Percentiles rank a stretch among this genome's conserved stretches.
phyloP scores from a whole-genome alignment of 2,329 filamentous ascomycete genomes.

The Fusarium newnesense region DNA sequence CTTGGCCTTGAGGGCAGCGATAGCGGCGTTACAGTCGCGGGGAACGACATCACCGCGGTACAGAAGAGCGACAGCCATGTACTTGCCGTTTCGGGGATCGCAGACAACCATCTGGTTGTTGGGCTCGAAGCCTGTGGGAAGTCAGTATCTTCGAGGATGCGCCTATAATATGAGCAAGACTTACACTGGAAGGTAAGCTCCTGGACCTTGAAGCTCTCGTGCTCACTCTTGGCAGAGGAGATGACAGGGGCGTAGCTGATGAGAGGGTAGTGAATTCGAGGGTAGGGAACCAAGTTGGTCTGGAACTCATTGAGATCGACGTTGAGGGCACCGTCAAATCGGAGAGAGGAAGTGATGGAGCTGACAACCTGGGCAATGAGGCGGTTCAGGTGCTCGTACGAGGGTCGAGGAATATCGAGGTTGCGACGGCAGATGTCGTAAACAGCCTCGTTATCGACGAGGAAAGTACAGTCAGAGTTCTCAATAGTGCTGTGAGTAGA shows the following conservation, averaged over 20 bases:
- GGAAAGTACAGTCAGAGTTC: constrained; percentile 82
- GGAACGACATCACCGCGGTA: constrained; percentile 79
- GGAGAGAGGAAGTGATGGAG: constrained; percentile 78
- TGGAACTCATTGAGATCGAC: constrained; percentile 83
- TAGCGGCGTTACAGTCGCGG: constrained; percentile 74
- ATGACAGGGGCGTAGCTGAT: constrained; percentile 79
- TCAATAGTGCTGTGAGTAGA: constrained; percentile 81
- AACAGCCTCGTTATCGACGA: constrained; percentile 79
- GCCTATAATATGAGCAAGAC: constrained; percentile 40
- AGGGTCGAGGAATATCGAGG: constrained; percentile 74
- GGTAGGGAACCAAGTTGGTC: constrained; percentile 79
- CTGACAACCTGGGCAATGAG: constrained; percentile 79
- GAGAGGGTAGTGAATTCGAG: constrained; percentile 78
- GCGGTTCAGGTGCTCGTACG: constrained; percentile 78
- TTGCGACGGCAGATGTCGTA: constrained; percentile 81
- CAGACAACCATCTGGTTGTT: constrained; percentile 85
- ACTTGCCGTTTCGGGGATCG: constrained; percentile 78
- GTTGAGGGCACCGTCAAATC: constrained; percentile 78
- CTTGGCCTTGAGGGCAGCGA: constrained; percentile 76
- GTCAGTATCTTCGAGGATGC: constrained; percentile 39
- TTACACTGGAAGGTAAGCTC: constrained; percentile 80
- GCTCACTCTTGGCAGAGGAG: constrained; percentile 78
- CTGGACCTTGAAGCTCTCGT: constrained; percentile 88
- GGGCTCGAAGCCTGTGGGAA: constrained; percentile 72
- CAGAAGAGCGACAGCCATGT: constrained; percentile 78